Conservation (phyloP, 164 flowering plant genomes). For the Berberis vulgaris region DNA sequence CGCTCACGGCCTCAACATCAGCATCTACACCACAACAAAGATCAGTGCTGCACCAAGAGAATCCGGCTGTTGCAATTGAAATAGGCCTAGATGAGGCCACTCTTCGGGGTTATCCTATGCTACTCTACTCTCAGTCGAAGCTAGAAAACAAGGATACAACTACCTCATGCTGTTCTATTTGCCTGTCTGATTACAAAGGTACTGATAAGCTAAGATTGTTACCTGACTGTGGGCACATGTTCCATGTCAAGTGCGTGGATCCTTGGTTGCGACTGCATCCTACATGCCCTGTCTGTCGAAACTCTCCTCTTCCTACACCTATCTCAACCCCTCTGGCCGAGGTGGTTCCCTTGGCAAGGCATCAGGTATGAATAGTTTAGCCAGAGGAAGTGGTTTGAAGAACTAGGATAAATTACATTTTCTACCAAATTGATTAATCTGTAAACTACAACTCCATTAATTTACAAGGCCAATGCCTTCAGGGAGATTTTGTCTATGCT, state of each 20-base stretch:
- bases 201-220: slow-evolving; percentile 46
- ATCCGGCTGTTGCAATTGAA: slow-evolving; percentile 13
- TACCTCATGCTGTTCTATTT: slow-evolving; percentile 58
- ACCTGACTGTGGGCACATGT: slow-evolving; percentile 75
- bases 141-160: slow-evolving; percentile 23
- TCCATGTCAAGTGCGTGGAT: slow-evolving; percentile 65
- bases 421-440: no score
- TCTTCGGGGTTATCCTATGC: slow-evolving; percentile 52
- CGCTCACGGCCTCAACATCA: not conserved
- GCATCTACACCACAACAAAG: not conserved
- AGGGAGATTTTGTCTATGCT: no score
- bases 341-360: slow-evolving; percentile 49
- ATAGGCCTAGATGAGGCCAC: slow-evolving; percentile 69
- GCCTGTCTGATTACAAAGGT: slow-evolving; percentile 65
- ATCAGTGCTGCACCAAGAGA: not conserved
- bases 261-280: slow-evolving; percentile 70
- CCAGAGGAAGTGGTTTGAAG: not conserved
- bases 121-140: slow-evolving; percentile 51
- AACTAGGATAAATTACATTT: not conserved
- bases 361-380: not conserved
- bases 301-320: slow-evolving; percentile 60
- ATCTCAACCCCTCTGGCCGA: slow-evolving; percentile 64
- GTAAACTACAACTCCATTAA: no score
- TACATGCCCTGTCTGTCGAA: slow-evolving; percentile 77
- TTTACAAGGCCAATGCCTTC: no score